Conservation (phyloP, 129 eudicot genomes). For the Artemisia tridentata region DNA sequence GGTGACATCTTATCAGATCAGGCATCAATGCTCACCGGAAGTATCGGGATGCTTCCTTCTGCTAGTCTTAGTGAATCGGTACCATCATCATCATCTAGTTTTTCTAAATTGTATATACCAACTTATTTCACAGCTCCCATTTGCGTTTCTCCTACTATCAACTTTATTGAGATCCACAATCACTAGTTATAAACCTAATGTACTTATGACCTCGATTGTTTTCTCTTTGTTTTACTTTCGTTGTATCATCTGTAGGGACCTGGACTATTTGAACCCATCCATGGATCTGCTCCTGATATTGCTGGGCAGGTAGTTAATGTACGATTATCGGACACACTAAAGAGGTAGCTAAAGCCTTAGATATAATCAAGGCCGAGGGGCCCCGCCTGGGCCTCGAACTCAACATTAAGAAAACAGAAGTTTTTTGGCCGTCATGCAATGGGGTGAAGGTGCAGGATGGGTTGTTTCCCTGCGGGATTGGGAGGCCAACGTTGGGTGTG, state of each 20-base stretch:
- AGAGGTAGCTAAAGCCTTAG: too few species aligned
- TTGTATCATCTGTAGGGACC: slow-evolving; percentile 59
- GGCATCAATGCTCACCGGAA: slow-evolving; percentile 94
- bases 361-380: too few species aligned
- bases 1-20: slow-evolving; percentile 96
- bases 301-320: slow-evolving; percentile 89
- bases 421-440: too few species aligned
- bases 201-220: not conserved
- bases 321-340: too few species aligned
- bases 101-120: not conserved
- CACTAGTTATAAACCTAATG: not conserved
- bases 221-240: not conserved
- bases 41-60: slow-evolving; percentile 98
- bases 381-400: too few species aligned
- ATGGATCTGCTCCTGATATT: slow-evolving; percentile 98
- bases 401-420: too few species aligned
- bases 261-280: slow-evolving; percentile 89
- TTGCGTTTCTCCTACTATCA: not conserved
- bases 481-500: too few species aligned
- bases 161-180: slow-evolving; percentile 2
- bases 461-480: too few species aligned
- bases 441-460: too few species aligned
- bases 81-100: not conserved
- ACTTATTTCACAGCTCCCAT: not conserved
- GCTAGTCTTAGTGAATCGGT: slow-evolving; percentile 90